A percentile compares a stretch with the other conserved stretches of the same genome.
Conservation (phyloP, 192 early-diverging fungal species). For the Geranomyces variabilis region DNA sequence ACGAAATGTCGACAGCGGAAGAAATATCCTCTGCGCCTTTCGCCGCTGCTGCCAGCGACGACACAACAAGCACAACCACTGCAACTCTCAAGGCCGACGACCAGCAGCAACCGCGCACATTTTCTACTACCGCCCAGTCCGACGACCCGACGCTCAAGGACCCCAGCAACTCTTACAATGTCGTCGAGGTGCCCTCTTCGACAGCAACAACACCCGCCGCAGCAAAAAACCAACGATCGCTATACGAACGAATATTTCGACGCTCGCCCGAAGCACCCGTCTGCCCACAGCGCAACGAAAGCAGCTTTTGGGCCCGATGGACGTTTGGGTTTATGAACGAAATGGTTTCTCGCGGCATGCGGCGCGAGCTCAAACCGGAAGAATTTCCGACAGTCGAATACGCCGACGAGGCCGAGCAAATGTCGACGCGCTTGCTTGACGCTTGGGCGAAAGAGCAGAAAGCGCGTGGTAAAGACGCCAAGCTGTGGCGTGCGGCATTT, state of each 20-base stretch:
- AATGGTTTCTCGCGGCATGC: slow-evolving; percentile 40
- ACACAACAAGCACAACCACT: too few relatives aligned
- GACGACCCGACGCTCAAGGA: too few relatives aligned
- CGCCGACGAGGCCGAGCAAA: slow-evolving; percentile 34
- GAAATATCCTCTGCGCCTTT: too few relatives aligned
- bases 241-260: neutral
- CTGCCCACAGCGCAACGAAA: neutral
- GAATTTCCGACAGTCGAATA: slow-evolving; percentile 45
- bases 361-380: slow-evolving; percentile 24
- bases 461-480: slow-evolving; percentile 10
- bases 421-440: slow-evolving; percentile 36
- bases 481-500: slow-evolving; percentile 32
- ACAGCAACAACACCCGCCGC: too few relatives aligned
- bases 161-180: too few relatives aligned
- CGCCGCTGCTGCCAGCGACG: too few relatives aligned
- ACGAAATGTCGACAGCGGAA: too few relatives aligned
- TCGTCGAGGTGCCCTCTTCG: too few relatives aligned
- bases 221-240: too few relatives aligned
- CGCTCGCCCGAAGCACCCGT: neutral
- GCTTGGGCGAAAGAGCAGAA: slow-evolving; percentile 38
- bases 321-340: slow-evolving; percentile 45
- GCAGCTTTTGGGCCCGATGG: slow-evolving; percentile 7
- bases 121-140: too few relatives aligned
- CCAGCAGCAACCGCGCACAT: too few relatives aligned
- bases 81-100: too few relatives aligned